phyloP scores from a whole-genome alignment of 306 rosid species.

The Quercus dentata region DNA sequence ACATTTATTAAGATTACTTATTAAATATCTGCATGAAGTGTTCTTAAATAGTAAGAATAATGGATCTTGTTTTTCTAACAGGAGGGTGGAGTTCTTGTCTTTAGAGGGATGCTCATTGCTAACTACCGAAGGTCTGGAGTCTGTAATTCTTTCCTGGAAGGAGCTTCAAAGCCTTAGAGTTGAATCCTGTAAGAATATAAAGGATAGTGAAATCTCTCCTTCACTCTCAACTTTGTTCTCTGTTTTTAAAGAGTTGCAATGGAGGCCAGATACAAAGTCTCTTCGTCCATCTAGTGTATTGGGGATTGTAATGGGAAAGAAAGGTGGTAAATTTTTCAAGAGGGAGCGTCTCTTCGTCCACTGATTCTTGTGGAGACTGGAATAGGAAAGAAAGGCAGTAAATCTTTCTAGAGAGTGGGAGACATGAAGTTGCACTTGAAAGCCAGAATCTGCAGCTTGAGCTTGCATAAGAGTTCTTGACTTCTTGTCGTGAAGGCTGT shows the following conservation, averaged over 20 bases:
- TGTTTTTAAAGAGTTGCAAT: constrained; percentile 68
- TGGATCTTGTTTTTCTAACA: constrained; percentile 27
- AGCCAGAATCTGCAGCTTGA: constrained; percentile 27
- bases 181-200: constrained; percentile 71
- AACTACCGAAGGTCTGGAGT: constrained; percentile 72
- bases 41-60: neutral
- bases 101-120: constrained; percentile 82
- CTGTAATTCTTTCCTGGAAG: constrained; percentile 61
- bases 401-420: constrained; percentile 57
- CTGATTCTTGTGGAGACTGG: constrained; percentile 44
- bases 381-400: constrained; percentile 82
- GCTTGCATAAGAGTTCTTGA: constrained; percentile 28
- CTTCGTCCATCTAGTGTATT: constrained; percentile 50
- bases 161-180: constrained; percentile 74
- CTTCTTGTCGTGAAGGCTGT: constrained; percentile 22
- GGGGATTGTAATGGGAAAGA: constrained; percentile 70
- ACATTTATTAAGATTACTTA: neutral
- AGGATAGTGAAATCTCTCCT: constrained; percentile 67
- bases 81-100: constrained; percentile 64
- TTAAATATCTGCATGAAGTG: constrained; percentile 1
- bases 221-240: constrained; percentile 57
- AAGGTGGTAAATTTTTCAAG: constrained; percentile 73
- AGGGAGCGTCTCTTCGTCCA: constrained; percentile 48
- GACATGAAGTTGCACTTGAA: constrained; percentile 28
- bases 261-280: constrained; percentile 73